Evolutionary conservation across 2,329 filamentous ascomycete species (phyloP).

Genomic region (Ophiocordyceps camponoti-saundersi): DNA sequence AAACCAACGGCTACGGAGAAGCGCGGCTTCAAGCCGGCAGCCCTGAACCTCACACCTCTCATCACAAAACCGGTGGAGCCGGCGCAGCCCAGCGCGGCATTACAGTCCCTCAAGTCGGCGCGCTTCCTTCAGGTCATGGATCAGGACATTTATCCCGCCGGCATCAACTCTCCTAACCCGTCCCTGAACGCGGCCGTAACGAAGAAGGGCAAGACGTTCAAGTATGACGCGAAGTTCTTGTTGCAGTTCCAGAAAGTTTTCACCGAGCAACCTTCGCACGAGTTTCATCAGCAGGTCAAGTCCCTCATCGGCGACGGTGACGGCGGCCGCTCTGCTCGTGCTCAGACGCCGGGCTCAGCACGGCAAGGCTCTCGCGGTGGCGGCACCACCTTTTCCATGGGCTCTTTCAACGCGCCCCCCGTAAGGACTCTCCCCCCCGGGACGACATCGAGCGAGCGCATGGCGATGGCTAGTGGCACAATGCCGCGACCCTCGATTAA

Average conservation of each 20-base stretch:
- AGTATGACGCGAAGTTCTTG: slow-evolving; percentile 90
- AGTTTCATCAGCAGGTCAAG: slow-evolving; percentile 86
- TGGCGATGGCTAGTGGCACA: slow-evolving; percentile 42
- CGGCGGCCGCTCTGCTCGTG: slow-evolving; percentile 33
- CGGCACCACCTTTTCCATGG: slow-evolving; percentile 45
- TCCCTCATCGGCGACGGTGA: slow-evolving; percentile 65
- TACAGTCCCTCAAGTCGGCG: slow-evolving; percentile 83
- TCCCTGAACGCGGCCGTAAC: slow-evolving; percentile 67
- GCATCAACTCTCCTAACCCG: slow-evolving; percentile 79
- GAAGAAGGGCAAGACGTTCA: slow-evolving; percentile 69
- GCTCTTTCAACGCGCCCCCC: slow-evolving; percentile 40
- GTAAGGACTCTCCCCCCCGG: slow-evolving; percentile 49
- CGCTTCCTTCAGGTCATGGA: slow-evolving; percentile 70
- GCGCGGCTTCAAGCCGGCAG: slow-evolving; percentile 56
- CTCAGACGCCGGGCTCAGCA: slow-evolving; percentile 38
- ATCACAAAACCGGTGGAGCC: slow-evolving; percentile 79
- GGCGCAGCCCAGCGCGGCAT: slow-evolving; percentile 79
- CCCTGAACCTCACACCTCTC: slow-evolving; percentile 69
- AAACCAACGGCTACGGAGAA: slow-evolving; percentile 42
- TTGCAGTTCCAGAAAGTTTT: slow-evolving; percentile 93
- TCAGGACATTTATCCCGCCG: slow-evolving; percentile 64
- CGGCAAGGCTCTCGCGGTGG: slow-evolving; percentile 35
- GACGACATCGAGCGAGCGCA: slow-evolving; percentile 64
- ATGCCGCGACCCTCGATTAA: slow-evolving; percentile 29
- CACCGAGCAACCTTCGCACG: slow-evolving; percentile 86